Evolutionary conservation across 345 rosid species (phyloP).

Genomic region (Brassica rapa): DNA sequence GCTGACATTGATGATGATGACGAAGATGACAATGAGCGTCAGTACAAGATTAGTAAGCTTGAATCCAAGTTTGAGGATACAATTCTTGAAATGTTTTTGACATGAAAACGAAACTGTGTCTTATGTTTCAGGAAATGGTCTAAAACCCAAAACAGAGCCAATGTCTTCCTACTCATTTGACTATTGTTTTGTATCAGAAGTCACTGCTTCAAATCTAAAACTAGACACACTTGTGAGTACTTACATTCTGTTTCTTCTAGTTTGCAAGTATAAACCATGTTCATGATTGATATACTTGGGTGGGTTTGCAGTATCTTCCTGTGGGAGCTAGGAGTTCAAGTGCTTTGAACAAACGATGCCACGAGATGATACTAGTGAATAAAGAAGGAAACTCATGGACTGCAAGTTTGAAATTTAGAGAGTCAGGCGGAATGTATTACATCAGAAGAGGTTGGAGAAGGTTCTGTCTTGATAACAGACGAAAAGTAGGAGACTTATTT

Average conservation of each 20-base stretch:
- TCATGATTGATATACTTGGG: not conserved
- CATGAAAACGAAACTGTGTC: not conserved
- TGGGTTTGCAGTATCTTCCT: slow-evolving; percentile 27
- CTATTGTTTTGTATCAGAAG: slow-evolving; percentile 26
- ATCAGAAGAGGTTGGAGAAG: slow-evolving; percentile 29
- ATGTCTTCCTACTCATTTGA: slow-evolving; percentile 1
- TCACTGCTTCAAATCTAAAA: slow-evolving; percentile 20
- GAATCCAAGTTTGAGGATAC: not conserved
- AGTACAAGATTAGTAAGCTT: not conserved
- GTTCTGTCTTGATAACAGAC: slow-evolving; percentile 22
- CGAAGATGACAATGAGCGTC: not conserved
- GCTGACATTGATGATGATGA: not conserved
- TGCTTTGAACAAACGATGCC: slow-evolving; percentile 14
- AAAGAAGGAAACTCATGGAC: slow-evolving; percentile 33
- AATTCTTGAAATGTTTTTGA: not conserved
- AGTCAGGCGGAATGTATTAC: not conserved
- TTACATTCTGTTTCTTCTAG: not conserved
- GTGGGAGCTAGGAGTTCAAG: not conserved
- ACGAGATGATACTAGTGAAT: slow-evolving; percentile 16
- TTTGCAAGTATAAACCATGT: not conserved
- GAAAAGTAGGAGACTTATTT: slow-evolving; percentile 18
- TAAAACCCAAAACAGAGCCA: not conserved
- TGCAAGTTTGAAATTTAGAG: not conserved
- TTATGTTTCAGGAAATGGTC: slow-evolving; percentile 6
- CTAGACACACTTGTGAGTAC: slow-evolving; percentile 20